These are phyloP conservation scores for Tylopilus subfusipes DNA, from an alignment of 768 basidiomycete genomes.

Conservation along the genomic window DNA sequence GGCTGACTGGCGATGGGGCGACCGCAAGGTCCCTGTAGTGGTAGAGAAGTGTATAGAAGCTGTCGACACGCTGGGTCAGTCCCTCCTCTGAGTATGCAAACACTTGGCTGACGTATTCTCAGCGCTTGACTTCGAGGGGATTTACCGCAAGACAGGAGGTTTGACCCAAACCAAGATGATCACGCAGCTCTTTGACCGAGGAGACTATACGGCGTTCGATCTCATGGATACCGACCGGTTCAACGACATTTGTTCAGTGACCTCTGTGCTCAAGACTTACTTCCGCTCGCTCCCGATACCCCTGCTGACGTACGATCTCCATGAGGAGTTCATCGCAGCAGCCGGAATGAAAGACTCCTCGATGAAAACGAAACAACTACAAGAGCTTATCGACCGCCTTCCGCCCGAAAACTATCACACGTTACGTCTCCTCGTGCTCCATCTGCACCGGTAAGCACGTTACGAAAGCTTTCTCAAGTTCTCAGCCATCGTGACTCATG, in stretches of 20 bases:
- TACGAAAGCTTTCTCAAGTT: background rate
- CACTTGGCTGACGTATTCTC: constrained; percentile 2
- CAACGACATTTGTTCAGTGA: constrained; percentile 96
- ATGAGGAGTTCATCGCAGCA: constrained; percentile 84
- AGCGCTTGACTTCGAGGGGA: constrained; percentile 96
- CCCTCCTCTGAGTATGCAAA: background rate
- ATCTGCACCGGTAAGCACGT: constrained; percentile 69
- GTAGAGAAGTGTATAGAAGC: constrained; percentile 96
- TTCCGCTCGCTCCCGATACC: constrained; percentile 92
- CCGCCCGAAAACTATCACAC: constrained; percentile 90
- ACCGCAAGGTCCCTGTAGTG: constrained; percentile 74
- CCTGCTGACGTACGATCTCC: constrained; percentile 84
- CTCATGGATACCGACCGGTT: constrained; percentile 82
- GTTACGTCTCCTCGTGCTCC: constrained; percentile 75
- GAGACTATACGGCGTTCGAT: constrained; percentile 87
- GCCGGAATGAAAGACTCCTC: constrained; percentile 63
- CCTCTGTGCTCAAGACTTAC: constrained; percentile 95
- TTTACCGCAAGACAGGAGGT: constrained; percentile 97
- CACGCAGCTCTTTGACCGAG: constrained; percentile 91
- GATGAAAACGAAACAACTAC: constrained; percentile 56
- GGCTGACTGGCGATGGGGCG: constrained; percentile 56
- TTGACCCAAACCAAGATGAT: constrained; percentile 89
- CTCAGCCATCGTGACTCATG: background rate
- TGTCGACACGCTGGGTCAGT: constrained; percentile 80
- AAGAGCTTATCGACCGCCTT: constrained; percentile 69